These are phyloP conservation scores for Thermoascus crustaceus DNA, from an alignment of 2,329 filamentous ascomycete genomes.

Conservation along the genomic window DNA sequence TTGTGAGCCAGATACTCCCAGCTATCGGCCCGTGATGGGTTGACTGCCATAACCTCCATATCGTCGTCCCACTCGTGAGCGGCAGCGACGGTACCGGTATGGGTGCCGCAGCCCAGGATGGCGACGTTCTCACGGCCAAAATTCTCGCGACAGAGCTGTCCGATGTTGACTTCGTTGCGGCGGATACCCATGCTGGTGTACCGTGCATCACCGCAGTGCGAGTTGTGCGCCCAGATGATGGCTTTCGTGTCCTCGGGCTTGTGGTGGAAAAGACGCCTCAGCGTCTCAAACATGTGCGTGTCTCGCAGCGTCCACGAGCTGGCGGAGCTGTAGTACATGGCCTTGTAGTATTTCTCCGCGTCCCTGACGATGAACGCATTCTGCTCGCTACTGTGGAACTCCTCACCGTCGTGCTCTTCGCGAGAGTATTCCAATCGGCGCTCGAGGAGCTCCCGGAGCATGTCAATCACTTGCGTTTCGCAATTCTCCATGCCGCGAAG, in stretches of 20 bases:
- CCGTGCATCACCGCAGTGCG: constrained; percentile 47
- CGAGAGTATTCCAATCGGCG: constrained; percentile 36
- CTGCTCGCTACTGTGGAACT: constrained; percentile 43
- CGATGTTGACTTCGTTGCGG: constrained; percentile 43
- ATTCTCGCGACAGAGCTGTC: constrained; percentile 44
- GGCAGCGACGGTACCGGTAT: constrained; percentile 46
- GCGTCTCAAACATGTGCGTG: constrained; percentile 45
- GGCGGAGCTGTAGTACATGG: constrained; percentile 44
- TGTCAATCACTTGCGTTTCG: constrained; percentile 38
- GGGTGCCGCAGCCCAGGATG: constrained; percentile 42
- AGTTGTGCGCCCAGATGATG: constrained; percentile 49
- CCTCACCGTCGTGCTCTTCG: constrained; percentile 33
- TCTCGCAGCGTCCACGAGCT: constrained; percentile 47
- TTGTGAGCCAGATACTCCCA: constrained; percentile 45
- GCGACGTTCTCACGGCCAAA: constrained; percentile 34
- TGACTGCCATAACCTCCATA: constrained; percentile 44
- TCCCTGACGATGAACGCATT: constrained; percentile 44
- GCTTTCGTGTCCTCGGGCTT: constrained; percentile 35
- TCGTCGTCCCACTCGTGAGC: constrained; percentile 45
- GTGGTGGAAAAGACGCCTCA: constrained; percentile 37
- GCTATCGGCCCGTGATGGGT: constrained; percentile 39
- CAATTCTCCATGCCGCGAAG: constrained; percentile 37
- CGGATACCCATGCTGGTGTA: constrained; percentile 42
- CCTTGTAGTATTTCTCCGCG: constrained; percentile 45
- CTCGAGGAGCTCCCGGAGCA: constrained; percentile 38